A percentile compares a stretch with the other conserved stretches of the same genome.
phyloP scores from a whole-genome alignment of 73 alveolate genomes.

The Stentor coeruleus region DNA sequence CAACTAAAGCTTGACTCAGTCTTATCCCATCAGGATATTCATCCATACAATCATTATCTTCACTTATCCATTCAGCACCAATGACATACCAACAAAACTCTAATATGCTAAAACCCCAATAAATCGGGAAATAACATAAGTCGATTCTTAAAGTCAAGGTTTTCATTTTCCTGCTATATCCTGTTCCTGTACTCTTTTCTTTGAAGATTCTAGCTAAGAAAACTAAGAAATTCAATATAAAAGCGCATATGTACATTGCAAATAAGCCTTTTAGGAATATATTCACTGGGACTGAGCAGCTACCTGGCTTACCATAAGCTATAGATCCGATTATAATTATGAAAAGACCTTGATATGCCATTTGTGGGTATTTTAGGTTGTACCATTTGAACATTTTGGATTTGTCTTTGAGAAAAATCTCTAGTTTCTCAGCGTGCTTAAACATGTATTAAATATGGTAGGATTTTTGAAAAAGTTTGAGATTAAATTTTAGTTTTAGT shows the following conservation, averaged over 20 bases:
- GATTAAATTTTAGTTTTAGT: too few relatives aligned
- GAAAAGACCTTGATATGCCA: not conserved
- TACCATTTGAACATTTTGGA: not conserved
- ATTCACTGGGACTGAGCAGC: slow-evolving; percentile 1
- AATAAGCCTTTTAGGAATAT: not conserved
- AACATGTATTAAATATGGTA: too few relatives aligned
- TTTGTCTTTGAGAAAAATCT: not conserved
- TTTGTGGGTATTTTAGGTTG: not conserved
- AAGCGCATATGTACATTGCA: not conserved
- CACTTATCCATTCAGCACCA: slow-evolving; percentile 5
- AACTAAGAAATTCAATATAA: not conserved
- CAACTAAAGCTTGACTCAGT: not conserved
- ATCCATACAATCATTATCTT: not conserved
- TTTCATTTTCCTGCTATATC: not conserved
- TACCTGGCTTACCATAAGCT: not conserved
- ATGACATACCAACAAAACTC: not conserved
- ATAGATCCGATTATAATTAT: not conserved
- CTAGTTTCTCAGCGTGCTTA: not conserved
- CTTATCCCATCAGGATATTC: not conserved
- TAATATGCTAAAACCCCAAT: not conserved
- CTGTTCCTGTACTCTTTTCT: not conserved
- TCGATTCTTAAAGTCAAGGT: not conserved
- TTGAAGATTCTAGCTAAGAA: not conserved
- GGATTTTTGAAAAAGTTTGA: too few relatives aligned
- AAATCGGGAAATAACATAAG: not conserved